phyloP scores from a whole-genome alignment of 306 rosid species.

The Prunus davidiana region DNA sequence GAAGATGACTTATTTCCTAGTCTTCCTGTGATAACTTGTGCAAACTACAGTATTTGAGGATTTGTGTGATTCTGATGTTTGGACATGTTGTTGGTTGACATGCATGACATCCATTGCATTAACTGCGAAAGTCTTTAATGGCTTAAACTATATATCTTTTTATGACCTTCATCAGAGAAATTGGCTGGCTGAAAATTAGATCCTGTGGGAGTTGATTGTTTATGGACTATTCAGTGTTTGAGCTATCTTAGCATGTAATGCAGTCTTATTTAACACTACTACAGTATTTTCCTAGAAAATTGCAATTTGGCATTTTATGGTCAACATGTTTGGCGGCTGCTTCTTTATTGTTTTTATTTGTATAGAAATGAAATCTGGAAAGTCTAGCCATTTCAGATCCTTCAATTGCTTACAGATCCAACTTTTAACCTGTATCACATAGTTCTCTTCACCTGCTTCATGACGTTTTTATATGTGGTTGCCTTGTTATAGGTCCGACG shows the following conservation, averaged over 20 bases:
- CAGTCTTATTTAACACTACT: neutral
- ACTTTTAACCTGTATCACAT: neutral
- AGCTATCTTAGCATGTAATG: neutral
- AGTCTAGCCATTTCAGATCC: neutral
- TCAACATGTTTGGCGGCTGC: neutral
- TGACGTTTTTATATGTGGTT: slow-evolving; percentile 6
- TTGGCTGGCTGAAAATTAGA: neutral
- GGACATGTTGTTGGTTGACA: neutral
- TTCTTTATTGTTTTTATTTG: neutral
- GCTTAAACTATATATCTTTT: neutral
- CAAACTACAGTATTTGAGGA: neutral
- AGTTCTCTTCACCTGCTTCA: slow-evolving; percentile 3
- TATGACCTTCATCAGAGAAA: neutral
- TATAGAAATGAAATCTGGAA: neutral
- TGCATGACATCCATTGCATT: too few species aligned
- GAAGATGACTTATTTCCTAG: neutral
- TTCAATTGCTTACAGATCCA: neutral
- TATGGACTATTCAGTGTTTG: neutral
- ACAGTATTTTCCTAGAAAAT: neutral
- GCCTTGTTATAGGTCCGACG: slow-evolving; percentile 62
- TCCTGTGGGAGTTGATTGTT: neutral
- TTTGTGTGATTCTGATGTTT: neutral
- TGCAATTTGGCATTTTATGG: neutral
- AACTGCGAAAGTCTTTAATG: neutral
- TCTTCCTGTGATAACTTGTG: neutral